Base-by-base conservation (phyloP, 352 stramenopile genomes). In the Phytophthora macrochlamydospora region DNA sequence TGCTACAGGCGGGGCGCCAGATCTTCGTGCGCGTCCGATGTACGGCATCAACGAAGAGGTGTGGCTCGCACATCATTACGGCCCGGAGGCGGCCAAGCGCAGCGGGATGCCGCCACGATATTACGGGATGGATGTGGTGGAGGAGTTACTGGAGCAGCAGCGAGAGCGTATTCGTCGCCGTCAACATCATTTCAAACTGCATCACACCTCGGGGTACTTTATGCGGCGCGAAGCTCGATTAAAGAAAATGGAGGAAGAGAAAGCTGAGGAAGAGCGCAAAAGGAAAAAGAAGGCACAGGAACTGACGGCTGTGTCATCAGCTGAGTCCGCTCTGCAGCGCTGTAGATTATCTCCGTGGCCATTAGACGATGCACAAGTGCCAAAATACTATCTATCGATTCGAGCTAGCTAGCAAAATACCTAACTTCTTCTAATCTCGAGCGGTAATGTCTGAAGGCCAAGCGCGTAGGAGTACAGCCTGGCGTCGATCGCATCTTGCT, bases 11-110 rank as follows among this genome's bases (percentile, higher is more conserved):
- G 59, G 69, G 35, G 52, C 62, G 11, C 51, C 65, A 43, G 69
- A 77, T 59, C 13, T 82, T 42, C 62, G 54, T 7, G 65, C 76
- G 31, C 57, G 71, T 40, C 72, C 71, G 2, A 45, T 92, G 50
- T 91, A 93, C 56, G 88, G 88, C 18, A 90, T 95, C 48, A 75
- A 95, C 48, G 86, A 95, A 63, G 83, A 93, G 14, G 76, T 94
- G 29, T 95, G 88, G 88, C 79, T 93, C 12, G 84, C 84, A 28
- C 84, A 95, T 46, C 88, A 95, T 54, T 95, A 95, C 52, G 88
- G 88, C 8, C 72, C 74, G 2, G 75, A 82, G 44, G 75, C 81
- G 12, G 62, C 74, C 30, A 56, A 69, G n/a, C 79, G 82, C n/a
- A 65, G 71, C 14, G 71, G 67, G n/a, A 81, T 85, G 56, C 76